Conservation (phyloP, 805 yeast genomes). For the Jamesozyma rosinii region DNA sequence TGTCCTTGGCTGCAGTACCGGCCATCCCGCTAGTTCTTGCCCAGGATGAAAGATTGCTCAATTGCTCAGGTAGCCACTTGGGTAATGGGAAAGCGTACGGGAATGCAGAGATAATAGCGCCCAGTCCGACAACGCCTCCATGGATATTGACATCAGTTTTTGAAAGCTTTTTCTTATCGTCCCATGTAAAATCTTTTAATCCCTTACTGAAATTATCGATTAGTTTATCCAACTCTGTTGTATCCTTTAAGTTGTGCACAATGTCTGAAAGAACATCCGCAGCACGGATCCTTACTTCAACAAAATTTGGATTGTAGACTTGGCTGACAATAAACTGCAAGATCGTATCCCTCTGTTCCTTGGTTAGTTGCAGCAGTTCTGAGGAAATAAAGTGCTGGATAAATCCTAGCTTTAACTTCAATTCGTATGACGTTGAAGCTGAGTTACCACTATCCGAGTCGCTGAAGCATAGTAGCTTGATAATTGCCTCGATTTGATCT, state of each 20-base stretch:
- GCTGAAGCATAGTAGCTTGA: neutral
- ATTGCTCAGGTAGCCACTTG: slow-evolving; percentile 68
- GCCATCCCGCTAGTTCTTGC: slow-evolving; percentile 72
- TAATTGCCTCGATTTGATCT: slow-evolving; percentile 1
- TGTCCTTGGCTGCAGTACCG: slow-evolving; percentile 76
- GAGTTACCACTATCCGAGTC: slow-evolving; percentile 10
- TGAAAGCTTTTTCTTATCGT: slow-evolving; percentile 32
- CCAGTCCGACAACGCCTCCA: slow-evolving; percentile 82
- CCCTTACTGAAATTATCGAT: slow-evolving; percentile 35
- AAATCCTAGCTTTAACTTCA: slow-evolving; percentile 58
- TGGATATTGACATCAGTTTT: slow-evolving; percentile 46
- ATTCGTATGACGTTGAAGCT: slow-evolving; percentile 44
- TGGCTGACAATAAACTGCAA: slow-evolving; percentile 41
- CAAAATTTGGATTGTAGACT: slow-evolving; percentile 51
- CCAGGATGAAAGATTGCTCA: slow-evolving; percentile 61
- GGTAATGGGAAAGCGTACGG: slow-evolving; percentile 92
- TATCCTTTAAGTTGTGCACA: slow-evolving; percentile 50
- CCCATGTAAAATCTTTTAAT: slow-evolving; percentile 24
- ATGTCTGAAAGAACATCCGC: slow-evolving; percentile 72
- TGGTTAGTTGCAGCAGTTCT: slow-evolving; percentile 48
- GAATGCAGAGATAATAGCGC: slow-evolving; percentile 81
- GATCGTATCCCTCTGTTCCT: slow-evolving; percentile 40
- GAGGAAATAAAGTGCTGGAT: slow-evolving; percentile 65
- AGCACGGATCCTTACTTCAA: slow-evolving; percentile 70
- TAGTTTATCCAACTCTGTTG: slow-evolving; percentile 33